phyloP scores from a whole-genome alignment of 805 yeast genomes.

The Jamesozyma piceae region DNA sequence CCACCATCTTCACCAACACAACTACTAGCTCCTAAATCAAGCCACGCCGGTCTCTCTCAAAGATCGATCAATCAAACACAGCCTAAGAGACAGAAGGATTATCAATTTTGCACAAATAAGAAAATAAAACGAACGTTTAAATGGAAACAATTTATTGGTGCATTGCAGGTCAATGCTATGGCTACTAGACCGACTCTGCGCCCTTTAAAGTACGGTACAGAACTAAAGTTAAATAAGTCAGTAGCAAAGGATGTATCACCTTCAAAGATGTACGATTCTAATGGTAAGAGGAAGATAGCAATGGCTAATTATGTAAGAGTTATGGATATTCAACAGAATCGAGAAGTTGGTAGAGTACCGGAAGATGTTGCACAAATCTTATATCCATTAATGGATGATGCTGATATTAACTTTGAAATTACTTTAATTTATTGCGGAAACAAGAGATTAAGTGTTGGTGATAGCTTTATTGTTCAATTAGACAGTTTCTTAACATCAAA shows the following conservation, averaged over 20 bases:
- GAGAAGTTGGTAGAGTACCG: slow-evolving; percentile 71
- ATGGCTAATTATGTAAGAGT: slow-evolving; percentile 31
- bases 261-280: slow-evolving; percentile 13
- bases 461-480: slow-evolving; percentile 58
- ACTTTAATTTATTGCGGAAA: slow-evolving; percentile 50
- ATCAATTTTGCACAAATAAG: slow-evolving; percentile 5
- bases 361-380: slow-evolving; percentile 59
- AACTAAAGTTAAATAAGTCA: slow-evolving; percentile 32
- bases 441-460: slow-evolving; percentile 57
- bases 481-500: slow-evolving; percentile 49
- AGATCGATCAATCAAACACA: neutral
- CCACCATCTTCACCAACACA: neutral
- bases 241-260: slow-evolving; percentile 21
- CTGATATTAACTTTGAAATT: slow-evolving; percentile 46
- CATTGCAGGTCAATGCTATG: slow-evolving; percentile 54
- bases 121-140: slow-evolving; percentile 9
- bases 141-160: slow-evolving; percentile 49
- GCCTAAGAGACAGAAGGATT: slow-evolving; percentile 4
- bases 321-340: slow-evolving; percentile 19
- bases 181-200: slow-evolving; percentile 57
- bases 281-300: slow-evolving; percentile 16
- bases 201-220: slow-evolving; percentile 37
- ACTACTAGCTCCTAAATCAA: neutral
- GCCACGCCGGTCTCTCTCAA: neutral
- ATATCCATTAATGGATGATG: slow-evolving; percentile 49